Base-by-base conservation (phyloP, 2,329 filamentous ascomycete species). In the Paecilomyces sp. region DNA sequence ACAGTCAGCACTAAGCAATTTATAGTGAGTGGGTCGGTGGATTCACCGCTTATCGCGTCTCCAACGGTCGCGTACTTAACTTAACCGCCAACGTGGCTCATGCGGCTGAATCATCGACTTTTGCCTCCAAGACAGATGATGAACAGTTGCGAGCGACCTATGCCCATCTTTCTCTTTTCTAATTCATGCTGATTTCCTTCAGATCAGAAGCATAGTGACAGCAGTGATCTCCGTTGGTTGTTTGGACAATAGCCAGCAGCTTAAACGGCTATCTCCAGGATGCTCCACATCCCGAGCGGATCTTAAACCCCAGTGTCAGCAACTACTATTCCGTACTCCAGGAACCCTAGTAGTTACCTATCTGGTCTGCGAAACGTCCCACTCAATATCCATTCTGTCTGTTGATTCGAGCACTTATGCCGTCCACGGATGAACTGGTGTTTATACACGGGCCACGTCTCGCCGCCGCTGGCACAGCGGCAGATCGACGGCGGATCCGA, bases 361-460 rank as follows among this genome's bases (percentile, higher is more conserved):
- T 41, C 12, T 36, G 34, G 25, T 28, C 34, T 36, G 34, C 11
- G 15, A 4, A 36, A 15, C 15, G 34, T 15, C 34, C 34, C 34
- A 36, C 34, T 13, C 15, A 15, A 12, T 36, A 15, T 36, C 34
- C 15, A 15, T 12, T 36, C 34, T 36, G 15, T 36, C 34, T 41
- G 36, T 41, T 41, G 13, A 41, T n/a, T 13, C 36, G 36, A n/a
- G 36, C 13, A 15, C 13, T n/a, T 12, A 41, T 41, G 25, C 25
- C 25, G 36, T 41, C 36, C 13, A 41, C 36, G 2, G 13, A 41
- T 5, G 36, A 41, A n/a, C 36, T 62, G 22, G 60, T 62, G 30
- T 61, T 62, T 34, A 59, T 62, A 25, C 60, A 62, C 41, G 61
- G 58, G n/a, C 61, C 61, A 15, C 57, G 56, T 13, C 60, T 62